These are phyloP conservation scores for Geranium incanum DNA, from an alignment of 441 rosid genomes.

Conservation along the genomic window DNA sequence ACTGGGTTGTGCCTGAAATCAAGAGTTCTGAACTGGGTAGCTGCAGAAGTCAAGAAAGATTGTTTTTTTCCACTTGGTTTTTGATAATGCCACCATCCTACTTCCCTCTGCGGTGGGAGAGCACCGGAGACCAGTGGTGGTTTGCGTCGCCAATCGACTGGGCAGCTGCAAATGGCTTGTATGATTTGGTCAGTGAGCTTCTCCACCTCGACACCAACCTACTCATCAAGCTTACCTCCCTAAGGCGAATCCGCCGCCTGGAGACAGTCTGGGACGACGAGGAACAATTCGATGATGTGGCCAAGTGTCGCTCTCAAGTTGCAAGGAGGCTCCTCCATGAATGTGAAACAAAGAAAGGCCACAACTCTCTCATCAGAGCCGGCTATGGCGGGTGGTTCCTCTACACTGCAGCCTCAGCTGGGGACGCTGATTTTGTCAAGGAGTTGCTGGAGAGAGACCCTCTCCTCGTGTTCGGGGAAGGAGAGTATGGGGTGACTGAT, in stretches of 20 bases:
- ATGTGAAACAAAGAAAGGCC: constrained; percentile 37
- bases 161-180: constrained; percentile 91
- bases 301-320: constrained; percentile 58
- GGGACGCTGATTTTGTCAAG: constrained; percentile 63
- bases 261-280: constrained; percentile 97
- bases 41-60: neutral
- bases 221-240: constrained; percentile 90
- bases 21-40: constrained; percentile 5
- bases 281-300: constrained; percentile 46
- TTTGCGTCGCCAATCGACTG: constrained; percentile 93
- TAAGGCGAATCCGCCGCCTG: constrained; percentile 89
- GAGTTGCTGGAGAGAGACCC: constrained; percentile 66
- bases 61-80: neutral
- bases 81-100: constrained; percentile 52
- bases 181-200: constrained; percentile 73
- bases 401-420: constrained; percentile 95
- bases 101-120: constrained; percentile 98
- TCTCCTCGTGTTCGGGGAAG: constrained; percentile 87
- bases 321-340: constrained; percentile 51
- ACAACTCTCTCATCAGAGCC: constrained; percentile 65
- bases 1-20: neutral
- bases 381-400: constrained; percentile 96
- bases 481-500: constrained; percentile 89
- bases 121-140: constrained; percentile 99
- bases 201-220: constrained; percentile 80